phyloP scores from a whole-genome alignment of 2,329 filamentous ascomycete genomes.

The Venturia nashicola region DNA sequence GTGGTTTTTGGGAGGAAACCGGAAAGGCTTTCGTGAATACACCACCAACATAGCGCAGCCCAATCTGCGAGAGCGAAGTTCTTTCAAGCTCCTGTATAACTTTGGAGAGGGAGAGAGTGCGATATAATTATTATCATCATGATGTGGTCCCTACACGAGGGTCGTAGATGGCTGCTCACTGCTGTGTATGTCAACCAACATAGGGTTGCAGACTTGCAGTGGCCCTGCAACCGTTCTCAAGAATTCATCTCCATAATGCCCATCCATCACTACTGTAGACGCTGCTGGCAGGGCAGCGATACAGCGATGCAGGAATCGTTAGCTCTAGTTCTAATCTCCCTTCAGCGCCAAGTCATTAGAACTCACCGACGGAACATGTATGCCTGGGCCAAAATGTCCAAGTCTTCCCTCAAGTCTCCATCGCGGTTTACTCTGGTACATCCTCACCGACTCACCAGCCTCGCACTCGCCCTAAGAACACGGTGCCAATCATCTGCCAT shows the following conservation, averaged over 20 bases:
- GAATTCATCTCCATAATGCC: neutral
- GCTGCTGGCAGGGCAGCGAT: neutral
- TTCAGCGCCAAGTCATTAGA: neutral
- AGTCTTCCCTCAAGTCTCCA: neutral
- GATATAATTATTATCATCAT: neutral
- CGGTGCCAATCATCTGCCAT: neutral
- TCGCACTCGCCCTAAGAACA: no score
- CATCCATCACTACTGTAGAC: neutral
- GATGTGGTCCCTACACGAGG: neutral
- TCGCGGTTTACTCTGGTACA: neutral
- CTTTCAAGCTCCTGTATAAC: no score
- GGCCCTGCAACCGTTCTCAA: neutral
- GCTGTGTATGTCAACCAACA: neutral
- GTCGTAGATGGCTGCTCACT: neutral
- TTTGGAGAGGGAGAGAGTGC: neutral
- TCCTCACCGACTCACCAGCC: neutral
- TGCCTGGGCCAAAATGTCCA: neutral
- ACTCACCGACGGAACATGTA: neutral
- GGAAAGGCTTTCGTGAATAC: neutral
- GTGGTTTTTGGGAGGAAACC: conserved; percentile 6
- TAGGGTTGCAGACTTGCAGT: neutral
- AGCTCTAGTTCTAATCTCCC: neutral
- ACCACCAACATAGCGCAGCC: neutral
- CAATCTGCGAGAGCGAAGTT: neutral
- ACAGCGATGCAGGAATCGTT: no score